Percentiles rank a stretch among this genome's conserved stretches.
Conservation (phyloP, 1,284 basidiomycete genomes). For the Hemileia vastatrix region DNA sequence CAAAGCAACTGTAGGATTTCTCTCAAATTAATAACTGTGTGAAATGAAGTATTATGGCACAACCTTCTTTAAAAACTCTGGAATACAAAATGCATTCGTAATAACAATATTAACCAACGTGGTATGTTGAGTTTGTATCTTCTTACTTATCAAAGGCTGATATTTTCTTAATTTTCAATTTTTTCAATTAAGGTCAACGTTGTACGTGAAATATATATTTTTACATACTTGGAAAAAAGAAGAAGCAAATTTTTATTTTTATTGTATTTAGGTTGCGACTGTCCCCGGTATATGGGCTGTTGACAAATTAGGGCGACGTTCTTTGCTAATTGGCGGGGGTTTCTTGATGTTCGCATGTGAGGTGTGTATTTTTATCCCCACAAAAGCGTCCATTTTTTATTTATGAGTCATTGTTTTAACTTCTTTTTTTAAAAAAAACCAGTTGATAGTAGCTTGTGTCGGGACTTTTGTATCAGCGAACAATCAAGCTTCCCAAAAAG, state of each 20-base stretch:
- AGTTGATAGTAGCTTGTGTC: slow-evolving; percentile 45
- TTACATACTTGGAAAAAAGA: neutral
- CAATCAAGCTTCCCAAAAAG: slow-evolving; percentile 50
- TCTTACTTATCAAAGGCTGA: slow-evolving; percentile 48
- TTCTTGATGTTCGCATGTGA: slow-evolving; percentile 53
- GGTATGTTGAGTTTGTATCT: slow-evolving; percentile 24
- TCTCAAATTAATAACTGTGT: too few relatives aligned
- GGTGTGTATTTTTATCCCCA: slow-evolving; percentile 59
- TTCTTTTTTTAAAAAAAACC: neutral
- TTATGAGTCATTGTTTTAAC: slow-evolving; percentile 33
- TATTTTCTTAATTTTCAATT: slow-evolving; percentile 59
- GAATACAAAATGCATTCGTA: slow-evolving; percentile 45
- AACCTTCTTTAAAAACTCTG: slow-evolving; percentile 40
- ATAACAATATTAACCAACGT: slow-evolving; percentile 19
- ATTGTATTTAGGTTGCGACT: slow-evolving; percentile 50
- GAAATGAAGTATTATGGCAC: slow-evolving; percentile 23
- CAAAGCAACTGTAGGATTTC: too few relatives aligned
- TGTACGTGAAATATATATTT: slow-evolving; percentile 53
- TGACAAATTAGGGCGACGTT: slow-evolving; percentile 64
- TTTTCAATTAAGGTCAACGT: slow-evolving; percentile 60
- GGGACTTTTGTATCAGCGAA: slow-evolving; percentile 54
- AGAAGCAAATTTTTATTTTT: neutral
- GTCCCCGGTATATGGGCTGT: slow-evolving; percentile 61
- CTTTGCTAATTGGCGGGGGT: slow-evolving; percentile 59
- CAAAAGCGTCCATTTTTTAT: slow-evolving; percentile 49